Conservation (phyloP, 2,329 filamentous ascomycete genomes). For the Fonsecaea erecta region DNA sequence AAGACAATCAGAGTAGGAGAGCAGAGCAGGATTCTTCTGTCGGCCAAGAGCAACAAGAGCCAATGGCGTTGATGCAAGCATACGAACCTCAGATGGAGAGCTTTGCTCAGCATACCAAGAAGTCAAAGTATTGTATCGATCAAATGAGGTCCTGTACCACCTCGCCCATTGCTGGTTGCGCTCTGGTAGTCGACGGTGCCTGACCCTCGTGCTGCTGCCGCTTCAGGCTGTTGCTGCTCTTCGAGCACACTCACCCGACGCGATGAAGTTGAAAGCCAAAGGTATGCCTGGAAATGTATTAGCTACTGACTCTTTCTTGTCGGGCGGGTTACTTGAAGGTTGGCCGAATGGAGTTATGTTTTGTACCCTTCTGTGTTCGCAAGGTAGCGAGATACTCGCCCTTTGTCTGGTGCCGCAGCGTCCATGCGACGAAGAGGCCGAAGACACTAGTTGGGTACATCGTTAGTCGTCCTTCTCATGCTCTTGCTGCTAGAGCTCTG, state of each 20-base stretch:
- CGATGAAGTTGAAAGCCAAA: slow-evolving; percentile 86
- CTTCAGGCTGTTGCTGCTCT: slow-evolving; percentile 52
- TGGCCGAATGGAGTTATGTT: slow-evolving; percentile 1
- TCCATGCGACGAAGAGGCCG: slow-evolving; percentile 64
- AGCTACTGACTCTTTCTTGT: not conserved
- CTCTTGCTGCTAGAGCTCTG: not conserved
- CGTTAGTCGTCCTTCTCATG: not conserved
- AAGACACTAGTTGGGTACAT: slow-evolving; percentile 56
- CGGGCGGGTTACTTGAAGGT: not conserved
- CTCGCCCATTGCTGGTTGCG: slow-evolving; percentile 8
- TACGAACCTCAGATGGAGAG: slow-evolving; percentile 39
- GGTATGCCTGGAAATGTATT: slow-evolving; percentile 65
- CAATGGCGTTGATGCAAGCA: slow-evolving; percentile 37
- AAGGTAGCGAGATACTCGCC: slow-evolving; percentile 75
- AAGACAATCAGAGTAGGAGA: slow-evolving; percentile 21
- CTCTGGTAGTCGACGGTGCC: not conserved
- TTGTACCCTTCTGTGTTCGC: slow-evolving; percentile 77
- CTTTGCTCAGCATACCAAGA: slow-evolving; percentile 6
- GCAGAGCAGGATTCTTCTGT: not conserved
- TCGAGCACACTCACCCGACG: slow-evolving; percentile 75
- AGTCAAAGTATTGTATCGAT: slow-evolving; percentile 41
- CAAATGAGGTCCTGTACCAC: slow-evolving; percentile 32
- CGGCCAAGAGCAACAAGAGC: slow-evolving; percentile 24
- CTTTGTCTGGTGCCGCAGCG: slow-evolving; percentile 66
- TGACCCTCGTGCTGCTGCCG: slow-evolving; percentile 58